Evolutionary conservation across 1,284 basidiomycete species (phyloP).

Genomic region (Malassezia vespertilionis): DNA sequence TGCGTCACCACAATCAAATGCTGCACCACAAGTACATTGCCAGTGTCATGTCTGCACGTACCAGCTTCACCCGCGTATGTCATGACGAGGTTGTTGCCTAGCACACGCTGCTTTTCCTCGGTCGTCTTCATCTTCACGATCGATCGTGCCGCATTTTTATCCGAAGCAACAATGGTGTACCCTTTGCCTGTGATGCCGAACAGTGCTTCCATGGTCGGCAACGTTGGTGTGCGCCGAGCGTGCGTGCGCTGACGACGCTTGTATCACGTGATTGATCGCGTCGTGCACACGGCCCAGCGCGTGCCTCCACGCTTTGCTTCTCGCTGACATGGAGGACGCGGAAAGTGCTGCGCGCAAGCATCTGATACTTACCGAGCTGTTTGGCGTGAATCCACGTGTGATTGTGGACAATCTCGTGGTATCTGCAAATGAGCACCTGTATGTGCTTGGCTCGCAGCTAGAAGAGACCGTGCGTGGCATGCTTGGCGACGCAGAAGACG

Average conservation of each 20-base stretch:
- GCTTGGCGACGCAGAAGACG: conserved; percentile 21
- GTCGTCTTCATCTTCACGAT: conserved; percentile 96
- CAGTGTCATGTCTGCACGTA: conserved; percentile 1
- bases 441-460: conserved; percentile 32
- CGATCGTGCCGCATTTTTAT: conserved; percentile 75
- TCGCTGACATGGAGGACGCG: conserved; percentile 4
- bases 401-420: conserved; percentile 42
- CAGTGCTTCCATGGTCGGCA: conserved; percentile 51
- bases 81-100: conserved; percentile 87
- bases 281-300: not conserved
- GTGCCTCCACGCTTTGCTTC: not conserved
- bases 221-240: conserved; percentile 1
- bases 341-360: conserved; percentile 13
- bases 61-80: conserved; percentile 78
- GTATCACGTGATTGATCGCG: conserved; percentile 12
- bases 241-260: conserved; percentile 13
- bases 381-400: conserved; percentile 40
- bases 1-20: too few relatives aligned
- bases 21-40: not conserved
- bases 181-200: conserved; percentile 51
- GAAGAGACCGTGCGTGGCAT: conserved; percentile 23
- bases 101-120: conserved; percentile 89
- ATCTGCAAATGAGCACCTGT: conserved; percentile 41
- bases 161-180: conserved; percentile 57
- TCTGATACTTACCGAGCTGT: conserved; percentile 41